These are phyloP conservation scores for Aspergillus costaricaensis DNA, from an alignment of 2,329 filamentous ascomycete species.

Conservation along the genomic window DNA sequence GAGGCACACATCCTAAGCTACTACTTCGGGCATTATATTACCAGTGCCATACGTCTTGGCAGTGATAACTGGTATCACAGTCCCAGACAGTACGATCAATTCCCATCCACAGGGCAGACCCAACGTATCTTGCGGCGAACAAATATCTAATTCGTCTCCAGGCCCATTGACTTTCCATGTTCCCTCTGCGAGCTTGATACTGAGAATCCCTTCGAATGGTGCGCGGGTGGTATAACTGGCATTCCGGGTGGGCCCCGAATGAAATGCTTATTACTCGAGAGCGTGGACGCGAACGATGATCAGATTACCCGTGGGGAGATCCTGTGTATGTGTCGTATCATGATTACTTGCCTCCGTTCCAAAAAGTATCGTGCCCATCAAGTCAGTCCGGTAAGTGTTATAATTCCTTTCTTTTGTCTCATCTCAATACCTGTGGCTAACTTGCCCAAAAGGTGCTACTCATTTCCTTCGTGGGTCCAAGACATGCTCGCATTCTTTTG, in stretches of 20 bases:
- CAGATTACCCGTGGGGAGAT: not conserved
- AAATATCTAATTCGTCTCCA: too few species aligned
- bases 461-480: not conserved
- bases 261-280: not conserved
- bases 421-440: not conserved
- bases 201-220: not conserved
- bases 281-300: not conserved
- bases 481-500: not conserved
- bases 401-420: too few species aligned
- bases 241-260: not conserved
- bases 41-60: fast-evolving
- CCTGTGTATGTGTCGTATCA: not conserved
- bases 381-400: not conserved
- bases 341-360: not conserved
- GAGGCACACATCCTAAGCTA: fast-evolving
- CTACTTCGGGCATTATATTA: too few species aligned
- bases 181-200: too few species aligned
- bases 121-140: too few species aligned
- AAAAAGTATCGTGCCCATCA: not conserved
- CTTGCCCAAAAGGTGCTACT: not conserved
- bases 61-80: too few species aligned
- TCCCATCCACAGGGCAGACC: too few species aligned
- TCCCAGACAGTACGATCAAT: too few species aligned
- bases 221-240: not conserved
- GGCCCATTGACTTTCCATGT: too few species aligned